These are phyloP conservation scores for Trichoderma pleuroti DNA, from an alignment of 2,329 filamentous ascomycete genomes.

Conservation along the genomic window DNA sequence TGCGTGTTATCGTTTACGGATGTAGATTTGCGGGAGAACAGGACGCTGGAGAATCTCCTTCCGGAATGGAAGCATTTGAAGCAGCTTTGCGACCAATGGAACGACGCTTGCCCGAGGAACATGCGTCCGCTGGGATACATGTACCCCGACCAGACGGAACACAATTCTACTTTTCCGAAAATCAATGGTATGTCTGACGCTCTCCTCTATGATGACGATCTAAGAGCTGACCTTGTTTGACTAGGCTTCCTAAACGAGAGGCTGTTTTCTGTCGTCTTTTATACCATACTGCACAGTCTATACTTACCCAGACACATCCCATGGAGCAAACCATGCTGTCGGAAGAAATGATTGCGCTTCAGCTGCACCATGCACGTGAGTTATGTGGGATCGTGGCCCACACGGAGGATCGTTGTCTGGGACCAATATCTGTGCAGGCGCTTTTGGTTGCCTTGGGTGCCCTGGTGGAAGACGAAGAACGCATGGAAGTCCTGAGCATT, in stretches of 20 bases:
- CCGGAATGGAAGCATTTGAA: conserved; percentile 79
- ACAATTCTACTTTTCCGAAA: conserved; percentile 77
- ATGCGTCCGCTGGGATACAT: conserved; percentile 86
- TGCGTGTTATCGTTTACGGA: conserved; percentile 61
- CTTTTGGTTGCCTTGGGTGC: conserved; percentile 74
- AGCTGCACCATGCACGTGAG: conserved; percentile 72
- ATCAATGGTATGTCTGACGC: conserved; percentile 63
- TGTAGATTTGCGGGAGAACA: conserved; percentile 58
- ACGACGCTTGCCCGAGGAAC: conserved; percentile 69
- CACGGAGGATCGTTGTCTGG: conserved; percentile 74
- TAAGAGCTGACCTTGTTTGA: not conserved
- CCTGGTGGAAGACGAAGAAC: conserved; percentile 65
- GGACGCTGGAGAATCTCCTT: conserved; percentile 60
- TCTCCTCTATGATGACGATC: not conserved
- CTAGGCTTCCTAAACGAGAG: conserved; percentile 74
- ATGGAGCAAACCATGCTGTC: conserved; percentile 55
- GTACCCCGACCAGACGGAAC: conserved; percentile 61
- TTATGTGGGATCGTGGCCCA: conserved; percentile 89
- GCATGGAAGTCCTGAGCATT: conserved; percentile 85
- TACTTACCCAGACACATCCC: conserved; percentile 78
- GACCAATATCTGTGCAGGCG: conserved; percentile 73
- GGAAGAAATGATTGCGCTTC: conserved; percentile 66
- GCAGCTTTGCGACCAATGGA: conserved; percentile 79
- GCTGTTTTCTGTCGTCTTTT: conserved; percentile 80
- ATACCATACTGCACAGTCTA: conserved; percentile 81